Percentiles rank a stretch among this genome's conserved stretches.
phyloP scores from a whole-genome alignment of 495 filamentous ascomycete genomes.

The Trichoderma gamsii region DNA sequence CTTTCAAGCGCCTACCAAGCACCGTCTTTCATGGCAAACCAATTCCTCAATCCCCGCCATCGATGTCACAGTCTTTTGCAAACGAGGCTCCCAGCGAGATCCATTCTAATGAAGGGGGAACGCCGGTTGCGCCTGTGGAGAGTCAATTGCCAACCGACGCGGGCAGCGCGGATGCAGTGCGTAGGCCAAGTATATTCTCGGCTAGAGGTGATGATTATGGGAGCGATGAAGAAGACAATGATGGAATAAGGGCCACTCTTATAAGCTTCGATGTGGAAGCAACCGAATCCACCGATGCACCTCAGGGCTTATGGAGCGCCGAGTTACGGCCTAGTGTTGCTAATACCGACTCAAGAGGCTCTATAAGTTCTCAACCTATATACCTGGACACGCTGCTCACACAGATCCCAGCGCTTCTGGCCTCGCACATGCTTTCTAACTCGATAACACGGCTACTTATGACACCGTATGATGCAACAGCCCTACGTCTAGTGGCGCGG shows the following conservation, averaged over 20 bases:
- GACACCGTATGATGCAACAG: slow-evolving; percentile 27
- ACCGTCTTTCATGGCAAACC: slow-evolving; percentile 1
- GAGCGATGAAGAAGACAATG: slow-evolving; percentile 46
- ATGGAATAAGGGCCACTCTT: slow-evolving; percentile 43
- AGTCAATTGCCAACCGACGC: neutral
- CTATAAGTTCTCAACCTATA: slow-evolving; percentile 18
- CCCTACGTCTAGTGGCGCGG: slow-evolving; percentile 26
- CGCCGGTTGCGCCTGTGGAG: neutral
- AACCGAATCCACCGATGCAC: slow-evolving; percentile 36
- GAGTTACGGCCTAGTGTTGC: slow-evolving; percentile 44
- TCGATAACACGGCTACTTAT: slow-evolving; percentile 25
- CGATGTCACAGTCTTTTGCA: neutral
- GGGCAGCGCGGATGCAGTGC: neutral
- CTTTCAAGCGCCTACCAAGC: slow-evolving; percentile 12
- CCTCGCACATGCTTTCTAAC: slow-evolving; percentile 26
- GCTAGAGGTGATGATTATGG: slow-evolving; percentile 33
- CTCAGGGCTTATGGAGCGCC: slow-evolving; percentile 48
- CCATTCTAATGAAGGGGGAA: neutral
- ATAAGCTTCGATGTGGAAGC: slow-evolving; percentile 55
- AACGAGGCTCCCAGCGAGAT: slow-evolving; percentile 11
- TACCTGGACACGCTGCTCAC: slow-evolving; percentile 37
- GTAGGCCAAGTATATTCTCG: slow-evolving; percentile 28
- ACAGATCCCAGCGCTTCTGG: slow-evolving; percentile 26
- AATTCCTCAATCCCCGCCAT: neutral
- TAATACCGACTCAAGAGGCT: slow-evolving; percentile 2